phyloP scores from a whole-genome alignment of 352 stramenopile species.

The Pythium aristosporum region DNA sequence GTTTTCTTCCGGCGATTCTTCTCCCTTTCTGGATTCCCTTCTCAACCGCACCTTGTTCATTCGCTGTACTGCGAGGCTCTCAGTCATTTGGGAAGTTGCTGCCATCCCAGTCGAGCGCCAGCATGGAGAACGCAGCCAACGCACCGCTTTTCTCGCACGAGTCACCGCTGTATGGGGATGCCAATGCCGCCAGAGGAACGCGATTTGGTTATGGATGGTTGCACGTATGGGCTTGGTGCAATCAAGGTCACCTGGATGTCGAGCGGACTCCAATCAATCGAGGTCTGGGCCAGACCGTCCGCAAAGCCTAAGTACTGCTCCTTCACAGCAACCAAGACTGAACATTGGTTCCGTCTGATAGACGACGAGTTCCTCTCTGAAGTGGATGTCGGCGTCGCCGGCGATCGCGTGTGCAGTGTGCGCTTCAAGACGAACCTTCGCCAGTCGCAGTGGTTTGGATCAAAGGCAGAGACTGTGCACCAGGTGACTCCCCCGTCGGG shows the following conservation, averaged over 20 bases:
- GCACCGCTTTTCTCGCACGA: not conserved
- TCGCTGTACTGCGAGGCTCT: not conserved
- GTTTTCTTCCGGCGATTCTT: too few species aligned
- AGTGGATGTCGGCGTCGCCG: not conserved
- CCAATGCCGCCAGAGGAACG: too few species aligned
- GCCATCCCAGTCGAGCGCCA: not conserved
- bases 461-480: not conserved
- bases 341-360: conserved; percentile 3
- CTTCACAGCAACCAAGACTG: not conserved
- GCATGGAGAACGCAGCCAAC: not conserved
- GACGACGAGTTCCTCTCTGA: conserved; percentile 1
- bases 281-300: not conserved
- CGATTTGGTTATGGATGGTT: not conserved
- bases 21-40: too few species aligned
- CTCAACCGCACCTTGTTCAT: too few species aligned
- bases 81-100: not conserved
- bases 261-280: not conserved
- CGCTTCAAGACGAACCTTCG: conserved; percentile 3
- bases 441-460: conserved; percentile 8
- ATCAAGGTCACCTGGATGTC: not conserved
- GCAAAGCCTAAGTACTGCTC: not conserved
- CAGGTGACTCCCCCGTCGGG: not conserved
- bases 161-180: not conserved
- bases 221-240: not conserved
- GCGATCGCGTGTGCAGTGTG: not conserved